Evolutionary conservation across 331 rosid genomes (phyloP), one percentile per base, ranked within the genome.

Genomic region (Erythrophleum ivorense): DNA sequence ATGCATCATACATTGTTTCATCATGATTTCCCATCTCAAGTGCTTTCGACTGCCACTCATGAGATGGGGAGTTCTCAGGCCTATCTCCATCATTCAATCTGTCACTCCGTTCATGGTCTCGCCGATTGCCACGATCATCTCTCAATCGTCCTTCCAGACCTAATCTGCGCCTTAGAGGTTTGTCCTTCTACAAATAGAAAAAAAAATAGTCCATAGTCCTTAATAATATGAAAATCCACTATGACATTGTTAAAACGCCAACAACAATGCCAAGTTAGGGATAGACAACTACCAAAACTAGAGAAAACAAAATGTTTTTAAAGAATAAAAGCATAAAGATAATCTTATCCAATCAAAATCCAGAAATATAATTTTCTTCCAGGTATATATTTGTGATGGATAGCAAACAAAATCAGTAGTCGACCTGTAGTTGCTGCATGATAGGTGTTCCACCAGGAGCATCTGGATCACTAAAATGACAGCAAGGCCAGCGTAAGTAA

Each of bases 371-470:
- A n/a, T 45, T 67, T 79, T 65, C 74, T 64, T 62, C 70, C 18
- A 15, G 43, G 63, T 54, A 73, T 67, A 80, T 8, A 70, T 18
- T 38, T 13, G 57, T 69, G 52, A 24, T 15, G 59, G 34, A 41
- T 15, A 62, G 73, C 18, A 50, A 67, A 71, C 73, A 59, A 60
- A 58, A 49, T 38, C 48, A 73, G 72, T 55, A 76, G 72, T 63
- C 80, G 83, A 96, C 99, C 97, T 87, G 92, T 75, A 90, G 65
- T 88, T 92, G 99, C 88, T 96, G 99, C 99, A 96, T 92, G 76
- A 96, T 86, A 66, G 98, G 99, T 18, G 88, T 91, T 77, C 98
- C 99, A 75, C 99, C 98, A 34, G 99, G 99, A 71, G 99, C 94
- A 82, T 87, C 89, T 64, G 88, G 73, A 80, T 93, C 99, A 84